These are phyloP conservation scores for Brassica rapa DNA, from an alignment of 345 rosid species.

Conservation along the genomic window DNA sequence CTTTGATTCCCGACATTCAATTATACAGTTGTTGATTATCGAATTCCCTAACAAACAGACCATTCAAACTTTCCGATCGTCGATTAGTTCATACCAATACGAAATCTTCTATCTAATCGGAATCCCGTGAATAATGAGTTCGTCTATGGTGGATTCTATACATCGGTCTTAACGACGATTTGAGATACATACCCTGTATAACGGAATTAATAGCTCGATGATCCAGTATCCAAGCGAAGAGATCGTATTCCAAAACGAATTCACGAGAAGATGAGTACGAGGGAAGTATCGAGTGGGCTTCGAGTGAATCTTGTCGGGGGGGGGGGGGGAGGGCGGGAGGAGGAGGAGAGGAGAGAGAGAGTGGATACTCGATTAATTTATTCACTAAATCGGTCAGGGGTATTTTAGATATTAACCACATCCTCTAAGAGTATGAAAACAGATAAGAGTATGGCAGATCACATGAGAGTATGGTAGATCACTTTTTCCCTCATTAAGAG, in stretches of 20 bases:
- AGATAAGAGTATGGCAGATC: too few species aligned
- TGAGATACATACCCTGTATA: too few species aligned
- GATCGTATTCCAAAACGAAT: background rate
- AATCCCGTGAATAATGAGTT: background rate
- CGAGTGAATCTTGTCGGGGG: too few species aligned
- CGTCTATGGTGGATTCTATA: background rate
- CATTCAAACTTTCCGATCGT: background rate
- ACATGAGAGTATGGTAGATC: too few species aligned
- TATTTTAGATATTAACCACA: background rate
- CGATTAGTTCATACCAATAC: background rate
- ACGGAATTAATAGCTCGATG: background rate
- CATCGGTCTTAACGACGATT: background rate
- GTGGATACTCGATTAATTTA: too few species aligned
- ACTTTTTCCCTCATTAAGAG: too few species aligned
- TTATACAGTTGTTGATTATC: background rate
- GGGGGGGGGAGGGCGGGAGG: too few species aligned
- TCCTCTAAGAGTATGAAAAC: background rate
- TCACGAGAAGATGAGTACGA: background rate
- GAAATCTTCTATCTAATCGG: background rate
- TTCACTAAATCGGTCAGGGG: background rate
- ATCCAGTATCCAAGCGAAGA: background rate
- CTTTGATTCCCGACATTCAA: background rate
- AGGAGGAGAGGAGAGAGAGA: too few species aligned
- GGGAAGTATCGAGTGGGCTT: background rate
- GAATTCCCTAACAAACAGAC: background rate